Conservation (phyloP, 2,329 filamentous ascomycete genomes). For the Aureobasidium sp. region DNA sequence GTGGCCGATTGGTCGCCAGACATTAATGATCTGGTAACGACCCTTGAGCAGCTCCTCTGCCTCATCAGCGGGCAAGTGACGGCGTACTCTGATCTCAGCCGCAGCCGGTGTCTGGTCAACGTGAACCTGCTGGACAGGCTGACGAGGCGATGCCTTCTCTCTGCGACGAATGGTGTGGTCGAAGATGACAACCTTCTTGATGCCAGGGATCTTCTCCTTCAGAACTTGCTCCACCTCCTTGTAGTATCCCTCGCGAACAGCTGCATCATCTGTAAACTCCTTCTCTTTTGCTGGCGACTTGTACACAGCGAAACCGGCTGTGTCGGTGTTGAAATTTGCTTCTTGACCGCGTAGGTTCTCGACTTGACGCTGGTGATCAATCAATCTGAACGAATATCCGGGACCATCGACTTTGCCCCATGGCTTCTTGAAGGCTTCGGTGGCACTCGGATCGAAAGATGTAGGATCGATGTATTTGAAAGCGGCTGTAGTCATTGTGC, state of each 20-base stretch:
- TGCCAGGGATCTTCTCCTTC: slow-evolving; percentile 45
- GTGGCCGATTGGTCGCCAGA: slow-evolving; percentile 60
- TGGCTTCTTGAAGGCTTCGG: slow-evolving; percentile 41
- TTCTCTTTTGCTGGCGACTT: slow-evolving; percentile 46
- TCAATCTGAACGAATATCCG: slow-evolving; percentile 46
- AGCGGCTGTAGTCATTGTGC: slow-evolving; percentile 49
- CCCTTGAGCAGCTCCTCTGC: slow-evolving; percentile 50
- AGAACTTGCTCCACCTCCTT: slow-evolving; percentile 53
- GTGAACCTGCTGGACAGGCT: slow-evolving; percentile 63
- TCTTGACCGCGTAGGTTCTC: slow-evolving; percentile 48
- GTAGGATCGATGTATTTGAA: slow-evolving; percentile 57
- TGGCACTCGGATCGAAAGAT: slow-evolving; percentile 30
- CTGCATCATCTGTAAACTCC: slow-evolving; percentile 48
- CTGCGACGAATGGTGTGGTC: slow-evolving; percentile 63
- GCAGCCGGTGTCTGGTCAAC: slow-evolving; percentile 64
- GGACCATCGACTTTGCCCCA: slow-evolving; percentile 60
- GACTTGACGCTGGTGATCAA: slow-evolving; percentile 42
- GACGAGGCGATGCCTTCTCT: slow-evolving; percentile 48
- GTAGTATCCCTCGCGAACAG: slow-evolving; percentile 54
- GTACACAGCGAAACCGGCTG: slow-evolving; percentile 51
- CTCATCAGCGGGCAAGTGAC: slow-evolving; percentile 51
- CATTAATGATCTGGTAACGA: slow-evolving; percentile 62
- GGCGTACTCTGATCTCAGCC: slow-evolving; percentile 53
- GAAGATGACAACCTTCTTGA: slow-evolving; percentile 60
- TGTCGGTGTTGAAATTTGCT: slow-evolving; percentile 48